These are phyloP conservation scores for Mariannaea elegans DNA, from an alignment of 2,329 filamentous ascomycete species.

Conservation along the genomic window DNA sequence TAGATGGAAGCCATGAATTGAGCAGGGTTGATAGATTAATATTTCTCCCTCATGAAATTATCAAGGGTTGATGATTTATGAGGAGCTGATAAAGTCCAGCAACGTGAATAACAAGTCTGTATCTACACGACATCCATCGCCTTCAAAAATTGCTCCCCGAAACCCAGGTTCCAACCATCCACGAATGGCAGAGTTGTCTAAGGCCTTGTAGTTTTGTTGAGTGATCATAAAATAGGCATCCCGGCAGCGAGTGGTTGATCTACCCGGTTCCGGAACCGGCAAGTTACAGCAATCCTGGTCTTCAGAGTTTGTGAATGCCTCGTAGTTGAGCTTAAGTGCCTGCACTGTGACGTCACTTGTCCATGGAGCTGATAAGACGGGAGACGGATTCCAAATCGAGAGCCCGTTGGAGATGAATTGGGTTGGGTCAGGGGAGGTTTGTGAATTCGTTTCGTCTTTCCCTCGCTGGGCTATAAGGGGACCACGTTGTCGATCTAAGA, in stretches of 20 bases:
- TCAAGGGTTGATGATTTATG: too few relatives aligned
- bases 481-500: background rate
- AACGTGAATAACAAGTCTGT: slow-evolving; percentile 20
- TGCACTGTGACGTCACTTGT: background rate
- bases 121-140: slow-evolving; percentile 24
- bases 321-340: background rate
- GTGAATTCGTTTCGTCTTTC: background rate
- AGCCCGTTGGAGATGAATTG: background rate
- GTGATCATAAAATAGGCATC: slow-evolving; percentile 19
- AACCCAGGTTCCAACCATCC: slow-evolving; percentile 17
- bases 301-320: background rate
- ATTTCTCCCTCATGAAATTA: too few relatives aligned
- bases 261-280: background rate
- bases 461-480: background rate
- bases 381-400: background rate
- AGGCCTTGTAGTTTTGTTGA: slow-evolving; percentile 8
- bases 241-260: slow-evolving; percentile 21
- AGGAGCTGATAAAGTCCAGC: slow-evolving; percentile 21
- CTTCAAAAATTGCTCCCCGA: background rate
- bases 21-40: too few relatives aligned
- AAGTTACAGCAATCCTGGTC: slow-evolving; percentile 1
- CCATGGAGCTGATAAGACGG: background rate
- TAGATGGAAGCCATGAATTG: too few relatives aligned
- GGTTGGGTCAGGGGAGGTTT: background rate
- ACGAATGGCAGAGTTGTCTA: background rate